Conservation (phyloP, 2,329 filamentous ascomycete genomes). For the Epichloe gansuensis region DNA sequence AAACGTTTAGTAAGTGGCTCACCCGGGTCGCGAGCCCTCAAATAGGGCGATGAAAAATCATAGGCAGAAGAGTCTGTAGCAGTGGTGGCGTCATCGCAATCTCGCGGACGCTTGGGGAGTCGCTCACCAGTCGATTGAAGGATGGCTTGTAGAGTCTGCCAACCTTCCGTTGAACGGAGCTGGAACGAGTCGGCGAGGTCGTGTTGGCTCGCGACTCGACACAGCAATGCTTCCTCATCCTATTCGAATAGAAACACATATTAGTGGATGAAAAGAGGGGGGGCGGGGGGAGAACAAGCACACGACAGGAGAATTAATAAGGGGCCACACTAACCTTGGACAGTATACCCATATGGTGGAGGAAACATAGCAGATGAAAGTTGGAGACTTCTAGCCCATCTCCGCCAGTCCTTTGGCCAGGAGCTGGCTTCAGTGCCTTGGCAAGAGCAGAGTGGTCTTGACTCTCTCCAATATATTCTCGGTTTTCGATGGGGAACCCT, state of each 20-base stretch:
- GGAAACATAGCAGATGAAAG: conserved; percentile 85
- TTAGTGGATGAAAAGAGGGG: not conserved
- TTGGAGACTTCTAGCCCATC: conserved; percentile 66
- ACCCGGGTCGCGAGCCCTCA: conserved; percentile 23
- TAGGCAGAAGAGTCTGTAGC: conserved; percentile 12
- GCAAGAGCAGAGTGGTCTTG: conserved; percentile 63
- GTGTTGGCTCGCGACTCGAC: conserved; percentile 69
- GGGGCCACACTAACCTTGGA: conserved; percentile 53
- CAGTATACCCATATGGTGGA: conserved; percentile 68
- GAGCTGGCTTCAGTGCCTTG: conserved; percentile 51
- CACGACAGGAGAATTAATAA: no score
- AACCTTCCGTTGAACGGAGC: conserved; percentile 76
- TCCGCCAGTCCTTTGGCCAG: conserved; percentile 45
- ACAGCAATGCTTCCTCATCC: conserved; percentile 83
- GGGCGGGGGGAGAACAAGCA: not conserved
- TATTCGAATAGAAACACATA: conserved; percentile 22
- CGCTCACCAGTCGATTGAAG: conserved; percentile 96
- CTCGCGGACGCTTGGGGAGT: conserved; percentile 60
- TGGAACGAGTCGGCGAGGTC: conserved; percentile 71
- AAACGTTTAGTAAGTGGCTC: conserved; percentile 53
- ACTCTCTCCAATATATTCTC: conserved; percentile 70
- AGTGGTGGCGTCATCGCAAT: conserved; percentile 22
- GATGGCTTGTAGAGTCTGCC: conserved; percentile 87
- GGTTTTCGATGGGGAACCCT: conserved; percentile 83
- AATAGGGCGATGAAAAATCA: conserved; percentile 4